Evolutionary conservation across 305 asterid species (phyloP).

Genomic region (Petunia hybrid): DNA sequence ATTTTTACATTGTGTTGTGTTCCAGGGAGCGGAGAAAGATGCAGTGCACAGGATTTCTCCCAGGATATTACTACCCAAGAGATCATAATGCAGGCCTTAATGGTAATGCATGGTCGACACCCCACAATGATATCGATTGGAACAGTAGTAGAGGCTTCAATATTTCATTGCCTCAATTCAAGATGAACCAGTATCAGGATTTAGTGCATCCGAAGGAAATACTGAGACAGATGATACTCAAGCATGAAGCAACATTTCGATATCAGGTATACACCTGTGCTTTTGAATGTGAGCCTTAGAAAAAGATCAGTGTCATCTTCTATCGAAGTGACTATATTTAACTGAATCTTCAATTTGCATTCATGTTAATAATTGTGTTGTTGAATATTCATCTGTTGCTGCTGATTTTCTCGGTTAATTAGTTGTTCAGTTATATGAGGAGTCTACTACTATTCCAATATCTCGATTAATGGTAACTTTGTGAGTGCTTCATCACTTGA

Average conservation of each 20-base stretch:
- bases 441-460: background rate
- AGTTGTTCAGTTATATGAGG: background rate
- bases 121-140: conserved; percentile 41
- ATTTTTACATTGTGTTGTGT: background rate
- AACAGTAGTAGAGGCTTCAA: conserved; percentile 49
- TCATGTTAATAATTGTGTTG: background rate
- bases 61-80: conserved; percentile 48
- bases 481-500: conserved; percentile 11
- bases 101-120: conserved; percentile 53
- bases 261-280: conserved; percentile 57
- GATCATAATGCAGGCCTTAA: conserved; percentile 48
- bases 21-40: conserved; percentile 51
- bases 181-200: conserved; percentile 41
- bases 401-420: too few relatives aligned
- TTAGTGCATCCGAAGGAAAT: conserved; percentile 52
- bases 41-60: conserved; percentile 58
- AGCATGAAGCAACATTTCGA: conserved; percentile 74
- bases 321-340: background rate
- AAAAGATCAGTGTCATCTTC: conserved; percentile 9
- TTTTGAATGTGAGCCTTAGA: conserved; percentile 38
- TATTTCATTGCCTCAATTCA: conserved; percentile 40
- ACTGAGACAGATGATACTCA: conserved; percentile 64
- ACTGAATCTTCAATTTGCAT: background rate
- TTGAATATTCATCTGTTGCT: too few relatives aligned
- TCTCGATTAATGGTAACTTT: background rate